Evolutionary conservation across 176 grass and related monocot species (phyloP), one percentile per base, ranked within the genome.

Genomic region (Carex parvula): DNA sequence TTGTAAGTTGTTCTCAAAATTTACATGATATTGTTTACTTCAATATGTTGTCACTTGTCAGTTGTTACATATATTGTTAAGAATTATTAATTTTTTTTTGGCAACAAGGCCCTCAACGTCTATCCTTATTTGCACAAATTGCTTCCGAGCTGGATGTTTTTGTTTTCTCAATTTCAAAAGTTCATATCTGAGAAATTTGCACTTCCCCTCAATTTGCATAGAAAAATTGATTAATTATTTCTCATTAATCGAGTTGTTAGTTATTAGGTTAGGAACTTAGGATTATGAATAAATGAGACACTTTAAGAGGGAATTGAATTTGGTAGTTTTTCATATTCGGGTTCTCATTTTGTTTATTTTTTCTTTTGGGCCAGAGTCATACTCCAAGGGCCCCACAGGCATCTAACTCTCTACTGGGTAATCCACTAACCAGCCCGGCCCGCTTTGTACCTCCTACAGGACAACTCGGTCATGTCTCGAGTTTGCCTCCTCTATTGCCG

Each of bases 381-480:
- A 15, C 73, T 56, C 22, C 73, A 56, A 78, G 73, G 24, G 52
- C 14, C 6, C 73, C 73, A 18, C 73, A 57, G 73, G 50, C 73
- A 78, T 78, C 52, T 0, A 57, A 3, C 52, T 78, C 52, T 57
- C 12, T 78, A 26, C 14, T 78, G 15, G 84, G 88, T 79, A 86
- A 85, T 86, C 87, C 91, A 26, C 85, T 84, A 5, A 87, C 88
- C 75, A 94, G 91, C 73, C 91, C 89, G 11, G 89, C 91, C 39
- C 84, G 84, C 58, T 97, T 97, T 60, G 84, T 33, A 78, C 50
- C 90, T 46, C 57, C 79, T 79, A 68, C 58, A 13, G 92, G 86
- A 6, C 89, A 94, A 70, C 90, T 89, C 22, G 78, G 84, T 16
- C 94, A 92, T 67, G 72, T 80, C 26, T 70, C 54, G 15, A 86